Evolutionary conservation across 345 rosid species (phyloP).

Genomic region (Sonneratia caseolaris): DNA sequence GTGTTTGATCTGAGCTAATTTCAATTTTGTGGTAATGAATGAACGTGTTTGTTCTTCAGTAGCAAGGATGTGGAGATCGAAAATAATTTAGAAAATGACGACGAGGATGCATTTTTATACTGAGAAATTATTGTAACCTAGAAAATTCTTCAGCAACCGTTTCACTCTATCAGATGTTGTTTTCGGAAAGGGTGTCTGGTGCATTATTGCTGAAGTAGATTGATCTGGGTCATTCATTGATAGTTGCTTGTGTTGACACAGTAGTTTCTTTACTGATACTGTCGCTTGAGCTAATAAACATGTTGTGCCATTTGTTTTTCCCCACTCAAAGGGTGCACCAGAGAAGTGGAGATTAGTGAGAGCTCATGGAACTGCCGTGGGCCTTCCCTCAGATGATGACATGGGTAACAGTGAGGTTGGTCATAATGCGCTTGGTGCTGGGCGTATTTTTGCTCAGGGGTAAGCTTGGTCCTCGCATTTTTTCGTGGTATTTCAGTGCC

Average conservation of each 20-base stretch:
- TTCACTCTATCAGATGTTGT: neutral
- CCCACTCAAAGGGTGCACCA: conserved; percentile 45
- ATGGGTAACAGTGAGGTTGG: conserved; percentile 99
- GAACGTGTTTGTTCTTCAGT: neutral
- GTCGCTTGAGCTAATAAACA: neutral
- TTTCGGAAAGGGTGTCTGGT: neutral
- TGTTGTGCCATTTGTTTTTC: neutral
- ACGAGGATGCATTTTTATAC: neutral
- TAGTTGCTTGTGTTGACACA: neutral
- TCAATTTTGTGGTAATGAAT: neutral
- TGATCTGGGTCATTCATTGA: neutral
- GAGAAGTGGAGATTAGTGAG: conserved; percentile 75
- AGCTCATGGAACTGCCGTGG: conserved; percentile 92
- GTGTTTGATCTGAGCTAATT: neutral
- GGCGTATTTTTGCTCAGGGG: conserved; percentile 95
- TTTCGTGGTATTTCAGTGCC: too few relatives aligned
- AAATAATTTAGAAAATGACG: neutral
- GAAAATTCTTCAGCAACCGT: neutral
- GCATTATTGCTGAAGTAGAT: neutral
- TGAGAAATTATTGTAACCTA: neutral
- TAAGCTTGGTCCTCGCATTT: conserved; percentile 5
- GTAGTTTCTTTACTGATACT: neutral
- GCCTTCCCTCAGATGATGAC: conserved; percentile 93
- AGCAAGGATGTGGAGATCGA: neutral
- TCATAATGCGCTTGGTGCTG: conserved; percentile 97